phyloP scores from a whole-genome alignment of 2,329 filamentous ascomycete species.

The Sporothrix sp. region DNA sequence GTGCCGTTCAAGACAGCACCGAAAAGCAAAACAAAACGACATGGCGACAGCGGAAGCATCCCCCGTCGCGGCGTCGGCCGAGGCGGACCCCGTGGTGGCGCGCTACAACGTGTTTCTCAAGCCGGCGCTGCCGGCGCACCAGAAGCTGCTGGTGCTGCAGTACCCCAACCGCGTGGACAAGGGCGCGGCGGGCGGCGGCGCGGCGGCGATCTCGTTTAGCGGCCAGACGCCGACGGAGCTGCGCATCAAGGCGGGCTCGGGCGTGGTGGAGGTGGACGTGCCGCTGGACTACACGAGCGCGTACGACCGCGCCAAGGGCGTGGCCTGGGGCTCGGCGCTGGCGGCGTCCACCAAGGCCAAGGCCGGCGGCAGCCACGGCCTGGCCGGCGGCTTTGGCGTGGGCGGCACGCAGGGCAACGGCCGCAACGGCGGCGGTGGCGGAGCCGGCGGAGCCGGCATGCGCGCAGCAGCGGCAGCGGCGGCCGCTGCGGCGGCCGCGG shows the following conservation, averaged over 20 bases:
- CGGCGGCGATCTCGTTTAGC: conserved; percentile 23
- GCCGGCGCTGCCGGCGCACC: conserved; percentile 51
- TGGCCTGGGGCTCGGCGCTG: conserved; percentile 73
- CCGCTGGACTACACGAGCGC: conserved; percentile 61
- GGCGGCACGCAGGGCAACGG: conserved; percentile 31
- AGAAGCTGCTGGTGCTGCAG: conserved; percentile 72
- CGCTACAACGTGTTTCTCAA: conserved; percentile 84
- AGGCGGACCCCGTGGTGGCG: conserved; percentile 59
- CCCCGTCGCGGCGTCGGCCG: conserved; percentile 21
- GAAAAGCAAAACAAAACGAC: not conserved
- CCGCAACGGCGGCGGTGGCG: conserved; percentile 19
- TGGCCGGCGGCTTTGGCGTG: conserved; percentile 64
- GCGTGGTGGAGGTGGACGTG: conserved; percentile 88
- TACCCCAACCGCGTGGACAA: conserved; percentile 68
- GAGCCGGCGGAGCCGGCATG: no score
- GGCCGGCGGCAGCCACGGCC: conserved; percentile 56
- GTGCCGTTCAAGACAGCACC: not conserved
- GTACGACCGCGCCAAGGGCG: conserved; percentile 76
- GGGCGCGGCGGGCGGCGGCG: conserved; percentile 29
- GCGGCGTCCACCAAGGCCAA: conserved; percentile 48
- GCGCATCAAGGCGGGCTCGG: conserved; percentile 70
- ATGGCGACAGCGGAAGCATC: not conserved
- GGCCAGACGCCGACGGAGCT: conserved; percentile 62
- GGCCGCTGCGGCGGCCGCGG: conserved; percentile 4
- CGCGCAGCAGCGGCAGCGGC: conserved; percentile 17